Evolutionary conservation across 371 early-diverging fungal species (phyloP).

Genomic region (Batkoa obscura): DNA sequence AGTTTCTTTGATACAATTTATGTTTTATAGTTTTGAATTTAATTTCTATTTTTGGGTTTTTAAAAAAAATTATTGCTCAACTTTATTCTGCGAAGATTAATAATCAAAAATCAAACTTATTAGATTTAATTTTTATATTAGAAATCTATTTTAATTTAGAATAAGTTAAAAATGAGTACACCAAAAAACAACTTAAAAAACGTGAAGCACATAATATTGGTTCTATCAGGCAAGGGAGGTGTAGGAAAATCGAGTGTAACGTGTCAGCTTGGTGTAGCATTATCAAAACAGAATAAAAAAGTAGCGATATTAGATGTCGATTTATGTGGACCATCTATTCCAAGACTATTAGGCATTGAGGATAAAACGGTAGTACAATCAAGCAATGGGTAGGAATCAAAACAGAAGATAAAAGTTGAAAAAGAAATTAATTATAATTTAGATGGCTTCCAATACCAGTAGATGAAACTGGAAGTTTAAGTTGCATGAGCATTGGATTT

Average conservation of each 20-base stretch:
- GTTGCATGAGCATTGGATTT: constrained; percentile 76
- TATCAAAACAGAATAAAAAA: constrained; percentile 25
- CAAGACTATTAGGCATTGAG: constrained; percentile 60
- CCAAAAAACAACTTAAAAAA: constrained; percentile 13
- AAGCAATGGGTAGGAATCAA: constrained; percentile 44
- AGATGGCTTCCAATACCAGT: constrained; percentile 87
- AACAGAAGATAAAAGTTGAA: no score
- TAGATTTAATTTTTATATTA: no score
- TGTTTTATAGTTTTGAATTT: no score
- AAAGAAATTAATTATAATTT: not conserved
- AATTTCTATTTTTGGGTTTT: no score
- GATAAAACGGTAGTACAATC: constrained; percentile 58
- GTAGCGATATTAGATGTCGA: constrained; percentile 87
- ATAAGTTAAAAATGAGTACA: constrained; percentile 8
- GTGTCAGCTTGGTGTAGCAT: constrained; percentile 37
- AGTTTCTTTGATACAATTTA: no score
- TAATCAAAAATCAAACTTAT: no score
- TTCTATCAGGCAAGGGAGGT: constrained; percentile 92
- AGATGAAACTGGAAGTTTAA: constrained; percentile 40
- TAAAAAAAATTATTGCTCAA: no score
- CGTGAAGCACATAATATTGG: constrained; percentile 52
- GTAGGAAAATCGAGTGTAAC: constrained; percentile 76
- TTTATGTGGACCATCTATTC: constrained; percentile 84
- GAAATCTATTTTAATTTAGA: not conserved
- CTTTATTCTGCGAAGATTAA: no score